Evolutionary conservation across 2,329 filamentous ascomycete genomes (phyloP).

Genomic region (Mariannaea sp.): DNA sequence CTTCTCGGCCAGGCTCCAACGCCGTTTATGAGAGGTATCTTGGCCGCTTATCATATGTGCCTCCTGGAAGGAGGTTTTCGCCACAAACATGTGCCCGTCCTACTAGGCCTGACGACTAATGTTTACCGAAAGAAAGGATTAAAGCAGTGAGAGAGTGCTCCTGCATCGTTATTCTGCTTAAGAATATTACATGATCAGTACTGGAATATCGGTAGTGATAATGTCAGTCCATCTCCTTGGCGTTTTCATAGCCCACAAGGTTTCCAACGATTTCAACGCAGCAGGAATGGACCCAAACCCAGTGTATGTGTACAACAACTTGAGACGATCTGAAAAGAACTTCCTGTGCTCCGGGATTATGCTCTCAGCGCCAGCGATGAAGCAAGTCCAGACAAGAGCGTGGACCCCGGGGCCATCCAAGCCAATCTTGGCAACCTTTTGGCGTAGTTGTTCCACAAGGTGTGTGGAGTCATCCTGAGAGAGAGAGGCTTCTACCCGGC

Average conservation of each 20-base stretch:
- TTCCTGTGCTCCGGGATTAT: constrained; percentile 40
- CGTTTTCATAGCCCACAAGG: constrained; percentile 41
- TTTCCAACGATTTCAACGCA: constrained; percentile 41
- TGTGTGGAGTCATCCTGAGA: constrained; percentile 32
- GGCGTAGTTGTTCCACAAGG: constrained; percentile 40
- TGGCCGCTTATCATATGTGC: too few species aligned
- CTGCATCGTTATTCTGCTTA: too few species aligned
- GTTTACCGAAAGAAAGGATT: too few species aligned
- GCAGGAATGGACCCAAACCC: constrained; percentile 46
- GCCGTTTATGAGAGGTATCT: too few species aligned
- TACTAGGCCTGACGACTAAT: too few species aligned
- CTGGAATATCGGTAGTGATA: constrained; percentile 34
- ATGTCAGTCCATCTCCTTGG: constrained; percentile 39
- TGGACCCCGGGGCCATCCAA: constrained; percentile 41
- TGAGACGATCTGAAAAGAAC: constrained; percentile 43
- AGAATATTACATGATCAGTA: constrained; percentile 37
- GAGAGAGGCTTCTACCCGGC: constrained; percentile 31
- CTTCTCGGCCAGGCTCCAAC: too few species aligned
- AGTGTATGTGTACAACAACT: constrained; percentile 39
- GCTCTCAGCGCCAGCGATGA: constrained; percentile 48
- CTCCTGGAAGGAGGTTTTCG: too few species aligned
- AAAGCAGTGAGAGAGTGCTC: too few species aligned
- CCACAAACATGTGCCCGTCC: too few species aligned
- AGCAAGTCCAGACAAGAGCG: constrained; percentile 48
- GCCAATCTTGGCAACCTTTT: constrained; percentile 37